Conservation (phyloP, 805 yeast genomes). For the Candida pseudofarinosa region DNA sequence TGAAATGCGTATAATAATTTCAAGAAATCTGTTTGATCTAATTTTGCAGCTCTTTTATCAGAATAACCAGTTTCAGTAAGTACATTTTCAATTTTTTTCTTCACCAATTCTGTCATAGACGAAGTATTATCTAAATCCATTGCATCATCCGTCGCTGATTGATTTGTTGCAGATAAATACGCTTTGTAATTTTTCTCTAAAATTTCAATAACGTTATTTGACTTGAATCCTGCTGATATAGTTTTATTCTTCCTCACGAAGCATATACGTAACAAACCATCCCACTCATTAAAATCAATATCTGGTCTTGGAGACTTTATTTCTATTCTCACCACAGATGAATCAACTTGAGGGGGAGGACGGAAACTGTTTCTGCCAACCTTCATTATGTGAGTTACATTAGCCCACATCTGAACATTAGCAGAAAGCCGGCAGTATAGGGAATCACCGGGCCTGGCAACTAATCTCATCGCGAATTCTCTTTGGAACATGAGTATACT, state of each 20-base stretch:
- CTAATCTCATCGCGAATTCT: slow-evolving; percentile 88
- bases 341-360: slow-evolving; percentile 98
- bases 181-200: slow-evolving; percentile 86
- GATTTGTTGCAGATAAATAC: slow-evolving; percentile 51
- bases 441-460: slow-evolving; percentile 96
- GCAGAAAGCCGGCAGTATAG: slow-evolving; percentile 91
- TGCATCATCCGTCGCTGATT: slow-evolving; percentile 35
- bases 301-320: slow-evolving; percentile 92
- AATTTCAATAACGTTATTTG: slow-evolving; percentile 71
- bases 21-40: slow-evolving; percentile 93
- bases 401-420: slow-evolving; percentile 99
- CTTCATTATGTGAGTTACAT: slow-evolving; percentile 96
- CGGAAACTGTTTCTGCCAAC: slow-evolving; percentile 95
- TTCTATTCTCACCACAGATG: slow-evolving; percentile 91
- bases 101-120: slow-evolving; percentile 48
- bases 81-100: slow-evolving; percentile 67
- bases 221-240: slow-evolving; percentile 87
- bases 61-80: slow-evolving; percentile 74
- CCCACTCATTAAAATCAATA: slow-evolving; percentile 94
- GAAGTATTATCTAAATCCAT: slow-evolving; percentile 39
- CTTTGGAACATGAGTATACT: slow-evolving; percentile 96
- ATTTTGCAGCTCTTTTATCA: slow-evolving; percentile 86
- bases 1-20: slow-evolving; percentile 87
- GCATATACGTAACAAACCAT: slow-evolving; percentile 85
- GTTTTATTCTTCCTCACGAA: slow-evolving; percentile 94